phyloP scores from a whole-genome alignment of 1,284 basidiomycete species.

The Cerioporus squamosus region DNA sequence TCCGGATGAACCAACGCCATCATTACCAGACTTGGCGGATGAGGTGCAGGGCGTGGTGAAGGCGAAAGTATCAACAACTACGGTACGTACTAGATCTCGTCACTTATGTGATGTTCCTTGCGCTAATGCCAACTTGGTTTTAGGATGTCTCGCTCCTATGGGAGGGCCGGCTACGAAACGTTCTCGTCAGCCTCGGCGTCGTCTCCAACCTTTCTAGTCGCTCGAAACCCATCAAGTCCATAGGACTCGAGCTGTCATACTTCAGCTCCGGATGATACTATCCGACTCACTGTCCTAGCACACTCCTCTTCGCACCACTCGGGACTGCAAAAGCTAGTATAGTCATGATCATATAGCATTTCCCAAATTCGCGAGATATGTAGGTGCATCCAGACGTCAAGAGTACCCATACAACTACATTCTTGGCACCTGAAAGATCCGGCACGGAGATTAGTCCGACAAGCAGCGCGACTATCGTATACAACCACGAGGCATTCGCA shows the following conservation, averaged over 20 bases:
- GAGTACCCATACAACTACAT: constrained; percentile 7
- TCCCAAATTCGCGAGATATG: constrained; percentile 2
- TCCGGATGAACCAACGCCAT: constrained; percentile 8
- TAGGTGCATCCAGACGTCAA: constrained; percentile 21
- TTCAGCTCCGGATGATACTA: constrained; percentile 71
- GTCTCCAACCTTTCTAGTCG: constrained; percentile 87
- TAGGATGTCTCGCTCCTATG: constrained; percentile 91
- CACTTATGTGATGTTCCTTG: not conserved
- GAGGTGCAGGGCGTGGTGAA: constrained; percentile 87
- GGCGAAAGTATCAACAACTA: constrained; percentile 85
- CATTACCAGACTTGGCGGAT: constrained; percentile 31
- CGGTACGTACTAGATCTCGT: constrained; percentile 56
- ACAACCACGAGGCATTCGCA: constrained; percentile 11
- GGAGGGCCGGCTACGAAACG: constrained; percentile 91
- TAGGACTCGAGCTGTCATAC: constrained; percentile 92
- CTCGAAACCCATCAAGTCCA: constrained; percentile 82
- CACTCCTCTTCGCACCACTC: too few species aligned
- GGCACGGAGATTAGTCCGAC: constrained; percentile 21
- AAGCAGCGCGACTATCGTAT: constrained; percentile 19
- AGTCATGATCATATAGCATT: constrained; percentile 13
- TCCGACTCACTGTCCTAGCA: too few species aligned
- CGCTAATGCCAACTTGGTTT: not conserved
- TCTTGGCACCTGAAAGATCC: constrained; percentile 20
- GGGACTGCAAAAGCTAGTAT: not conserved
- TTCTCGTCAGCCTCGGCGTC: constrained; percentile 88